These are phyloP conservation scores for Trichomonascaceae sp. DNA, from an alignment of 1,139 yeast genomes.

Conservation along the genomic window DNA sequence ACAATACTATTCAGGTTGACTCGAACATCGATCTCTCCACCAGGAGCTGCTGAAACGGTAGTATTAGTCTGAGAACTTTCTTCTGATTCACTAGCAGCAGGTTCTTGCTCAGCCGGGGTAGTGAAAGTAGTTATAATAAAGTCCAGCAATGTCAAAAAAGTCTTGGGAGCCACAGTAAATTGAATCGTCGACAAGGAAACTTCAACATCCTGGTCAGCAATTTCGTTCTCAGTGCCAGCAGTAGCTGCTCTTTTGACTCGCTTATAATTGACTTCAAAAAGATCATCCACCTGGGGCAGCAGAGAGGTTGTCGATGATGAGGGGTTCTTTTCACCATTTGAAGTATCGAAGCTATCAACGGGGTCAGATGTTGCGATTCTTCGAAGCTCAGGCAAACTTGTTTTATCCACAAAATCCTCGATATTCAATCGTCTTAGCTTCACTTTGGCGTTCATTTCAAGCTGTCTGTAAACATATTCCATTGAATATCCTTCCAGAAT, in stretches of 20 bases:
- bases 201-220: conserved; percentile 72
- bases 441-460: conserved; percentile 62
- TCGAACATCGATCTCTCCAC: conserved; percentile 66
- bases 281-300: conserved; percentile 32
- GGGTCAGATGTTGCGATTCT: conserved; percentile 57
- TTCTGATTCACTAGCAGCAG: background rate
- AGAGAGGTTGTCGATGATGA: conserved; percentile 11
- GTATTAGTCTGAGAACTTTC: background rate
- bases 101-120: conserved; percentile 42
- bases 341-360: conserved; percentile 4
- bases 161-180: conserved; percentile 69
- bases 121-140: conserved; percentile 84
- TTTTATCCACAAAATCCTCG: conserved; percentile 67
- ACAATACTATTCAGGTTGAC: conserved; percentile 70
- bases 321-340: conserved; percentile 9
- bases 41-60: conserved; percentile 33
- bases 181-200: conserved; percentile 75
- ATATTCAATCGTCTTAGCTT: conserved; percentile 59
- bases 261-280: conserved; percentile 56
- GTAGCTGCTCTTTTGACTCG: conserved; percentile 27
- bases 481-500: conserved; percentile 61
- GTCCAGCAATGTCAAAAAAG: conserved; percentile 71
- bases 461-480: conserved; percentile 52
- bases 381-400: conserved; percentile 59
- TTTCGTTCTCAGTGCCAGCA: conserved; percentile 36